Base-by-base conservation (phyloP, 306 rosid genomes). In the Arachis stenosperma region DNA sequence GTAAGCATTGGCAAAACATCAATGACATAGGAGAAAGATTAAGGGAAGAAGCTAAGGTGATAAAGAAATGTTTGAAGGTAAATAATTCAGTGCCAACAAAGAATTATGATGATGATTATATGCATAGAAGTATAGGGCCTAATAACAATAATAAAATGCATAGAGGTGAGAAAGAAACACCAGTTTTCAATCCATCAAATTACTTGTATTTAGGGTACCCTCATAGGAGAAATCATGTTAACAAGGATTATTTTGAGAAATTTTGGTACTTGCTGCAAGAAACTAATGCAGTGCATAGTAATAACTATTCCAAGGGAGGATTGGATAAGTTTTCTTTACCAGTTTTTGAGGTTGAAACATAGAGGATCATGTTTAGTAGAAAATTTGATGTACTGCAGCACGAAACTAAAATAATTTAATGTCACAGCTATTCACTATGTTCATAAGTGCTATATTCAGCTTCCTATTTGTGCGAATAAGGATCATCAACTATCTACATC, bases 31-130 rank as follows among this genome's bases (percentile, higher is more conserved):
- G 90, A 80, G 97, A 89, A 57, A 87, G 83, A 63, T 77, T 94
- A 41, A 86, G 81, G 81, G 95, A 94, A 53, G 98, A 94, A 39
- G 82, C 88, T 3, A 88, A 66, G 79, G 98, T 94, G 79, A 94
- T 91, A 43, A 91, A 94, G 79, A 91, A 81, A 33, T 94, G 97
- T 61, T 52, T 91, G 75, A 71, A 66, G 52, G 66, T 77, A 51
- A 94, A 85, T 42, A 94, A 85, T 42, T 84, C 86, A 41, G 43
- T 84, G 72, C 33, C 88, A 14, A 75, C 70, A 82, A 63, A 52
- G 90, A 87, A 76, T 75, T 87, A 86, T 51, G 6, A 78, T 1
- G 77, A 65, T 9, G 40, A 43, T 74, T 2, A 33, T 33, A 33
- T 39, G 9, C 13, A n/a, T 44, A 78, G 27, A 22, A 22, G 27